Conservation (phyloP, 1,284 basidiomycete genomes). For the Fistulinella cinereoalba region DNA sequence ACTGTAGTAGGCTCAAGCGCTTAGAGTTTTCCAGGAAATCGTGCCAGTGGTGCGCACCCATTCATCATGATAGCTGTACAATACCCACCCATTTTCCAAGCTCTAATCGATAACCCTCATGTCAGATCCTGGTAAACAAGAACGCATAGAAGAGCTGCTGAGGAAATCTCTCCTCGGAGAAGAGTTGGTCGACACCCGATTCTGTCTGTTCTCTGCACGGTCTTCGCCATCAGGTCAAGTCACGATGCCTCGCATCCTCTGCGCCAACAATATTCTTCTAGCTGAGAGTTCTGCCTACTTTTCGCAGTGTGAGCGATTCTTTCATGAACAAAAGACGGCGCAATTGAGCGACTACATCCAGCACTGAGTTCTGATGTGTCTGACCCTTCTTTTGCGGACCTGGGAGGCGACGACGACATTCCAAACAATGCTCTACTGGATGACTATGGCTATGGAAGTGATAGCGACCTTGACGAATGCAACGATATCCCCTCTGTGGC, state of each 20-base stretch:
- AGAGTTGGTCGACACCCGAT: slow-evolving; percentile 28
- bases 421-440: slow-evolving; percentile 9
- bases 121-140: slow-evolving; percentile 6
- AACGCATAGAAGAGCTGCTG: slow-evolving; percentile 19
- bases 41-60: no score
- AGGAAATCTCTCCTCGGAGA: slow-evolving; percentile 27
- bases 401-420: slow-evolving; percentile 12
- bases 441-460: slow-evolving; percentile 29
- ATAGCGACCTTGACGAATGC: slow-evolving; percentile 30
- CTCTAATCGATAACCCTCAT: no score
- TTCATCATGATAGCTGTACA: no score
- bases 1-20: no score
- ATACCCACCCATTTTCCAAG: no score
- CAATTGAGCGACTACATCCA: background rate
- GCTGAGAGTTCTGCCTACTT: slow-evolving; percentile 24
- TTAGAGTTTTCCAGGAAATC: no score
- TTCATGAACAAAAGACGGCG: background rate
- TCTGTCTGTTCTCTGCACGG: slow-evolving; percentile 25
- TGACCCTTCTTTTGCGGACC: slow-evolving; percentile 14
- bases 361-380: slow-evolving; percentile 21
- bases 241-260: slow-evolving; percentile 20
- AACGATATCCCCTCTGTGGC: background rate
- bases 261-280: slow-evolving; percentile 23
- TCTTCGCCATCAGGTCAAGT: slow-evolving; percentile 10
- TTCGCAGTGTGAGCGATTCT: slow-evolving; percentile 13